A percentile compares a stretch with the other conserved stretches of the same genome.
These are phyloP conservation scores for Lyophyllum shimeji DNA, from an alignment of 768 basidiomycete species.

Conservation along the genomic window DNA sequence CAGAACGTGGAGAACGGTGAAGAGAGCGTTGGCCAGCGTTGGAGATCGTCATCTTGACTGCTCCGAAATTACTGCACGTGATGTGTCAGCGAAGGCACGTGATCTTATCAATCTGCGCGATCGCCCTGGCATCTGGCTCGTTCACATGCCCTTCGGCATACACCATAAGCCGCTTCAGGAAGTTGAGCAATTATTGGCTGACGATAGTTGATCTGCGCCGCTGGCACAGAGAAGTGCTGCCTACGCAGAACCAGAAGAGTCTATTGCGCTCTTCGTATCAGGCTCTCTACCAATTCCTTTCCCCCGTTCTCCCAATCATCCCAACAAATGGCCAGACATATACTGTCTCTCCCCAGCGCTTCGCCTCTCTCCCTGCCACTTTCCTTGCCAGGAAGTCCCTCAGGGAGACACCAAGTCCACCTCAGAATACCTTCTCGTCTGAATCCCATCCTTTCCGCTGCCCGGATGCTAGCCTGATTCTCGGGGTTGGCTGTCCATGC, in stretches of 20 bases:
- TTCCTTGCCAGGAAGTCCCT: constrained; percentile 28
- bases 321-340: constrained; percentile 40
- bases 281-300: constrained; percentile 30
- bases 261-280: constrained; percentile 28
- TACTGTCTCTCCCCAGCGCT: constrained; percentile 37
- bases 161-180: too few species aligned
- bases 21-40: too few species aligned
- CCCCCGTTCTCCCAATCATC: constrained; percentile 53
- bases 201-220: too few species aligned
- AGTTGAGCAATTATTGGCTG: too few species aligned
- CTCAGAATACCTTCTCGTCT: constrained; percentile 42
- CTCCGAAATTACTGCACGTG: background rate
- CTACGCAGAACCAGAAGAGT: background rate
- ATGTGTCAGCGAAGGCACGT: background rate
- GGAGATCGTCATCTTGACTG: constrained; percentile 1
- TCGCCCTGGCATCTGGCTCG: too few species aligned
- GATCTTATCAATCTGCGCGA: too few species aligned
- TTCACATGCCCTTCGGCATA: too few species aligned
- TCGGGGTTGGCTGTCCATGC: constrained; percentile 49
- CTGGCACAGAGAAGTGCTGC: too few species aligned
- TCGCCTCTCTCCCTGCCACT: constrained; percentile 26
- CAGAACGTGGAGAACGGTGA: background rate
- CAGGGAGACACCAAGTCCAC: constrained; percentile 47
- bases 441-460: constrained; percentile 57
- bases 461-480: constrained; percentile 43